A percentile compares a stretch with the other conserved stretches of the same genome.
These are phyloP conservation scores for Dactylella cylindrospora DNA, from an alignment of 2,329 filamentous ascomycete genomes.

Conservation along the genomic window DNA sequence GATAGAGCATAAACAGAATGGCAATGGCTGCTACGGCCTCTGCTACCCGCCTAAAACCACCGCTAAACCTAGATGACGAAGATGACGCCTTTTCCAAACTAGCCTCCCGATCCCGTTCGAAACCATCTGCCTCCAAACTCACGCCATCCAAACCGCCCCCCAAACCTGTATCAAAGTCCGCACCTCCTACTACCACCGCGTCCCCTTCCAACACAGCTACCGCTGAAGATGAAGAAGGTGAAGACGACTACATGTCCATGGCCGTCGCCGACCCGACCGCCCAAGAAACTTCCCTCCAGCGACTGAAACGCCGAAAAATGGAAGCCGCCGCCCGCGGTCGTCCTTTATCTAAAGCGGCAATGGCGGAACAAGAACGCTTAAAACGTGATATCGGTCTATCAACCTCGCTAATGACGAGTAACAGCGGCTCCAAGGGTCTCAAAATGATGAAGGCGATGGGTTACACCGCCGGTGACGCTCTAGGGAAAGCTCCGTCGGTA, in stretches of 20 bases:
- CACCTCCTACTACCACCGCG: slow-evolving; percentile 2
- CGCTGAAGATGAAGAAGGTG: slow-evolving; percentile 62
- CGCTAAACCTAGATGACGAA: slow-evolving; percentile 26
- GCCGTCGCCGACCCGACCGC: slow-evolving; percentile 68
- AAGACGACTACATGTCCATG: slow-evolving; percentile 99
- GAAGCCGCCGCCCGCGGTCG: slow-evolving; percentile 68
- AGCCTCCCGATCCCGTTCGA: slow-evolving; percentile 4
- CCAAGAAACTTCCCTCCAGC: slow-evolving; percentile 26
- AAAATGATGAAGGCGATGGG: slow-evolving; percentile 98
- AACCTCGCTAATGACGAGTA: slow-evolving; percentile 67
- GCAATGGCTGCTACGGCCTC: slow-evolving; percentile 33
- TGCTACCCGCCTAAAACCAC: slow-evolving; percentile 5
- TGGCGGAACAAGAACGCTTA: slow-evolving; percentile 70
- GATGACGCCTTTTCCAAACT: slow-evolving; percentile 39
- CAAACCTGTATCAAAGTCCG: too few species aligned
- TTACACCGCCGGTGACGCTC: slow-evolving; percentile 71
- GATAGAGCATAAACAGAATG: too few species aligned
- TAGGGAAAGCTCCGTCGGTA: slow-evolving; percentile 63
- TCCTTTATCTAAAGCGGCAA: slow-evolving; percentile 78
- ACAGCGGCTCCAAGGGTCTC: slow-evolving; percentile 68
- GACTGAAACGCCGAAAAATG: slow-evolving; percentile 29
- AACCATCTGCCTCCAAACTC: slow-evolving; percentile 9
- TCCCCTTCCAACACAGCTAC: neutral
- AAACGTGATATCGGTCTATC: slow-evolving; percentile 75
- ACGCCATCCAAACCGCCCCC: slow-evolving; percentile 17